Evolutionary conservation across 2,329 filamentous ascomycete species (phyloP), one percentile per base, ranked within the genome.

Genomic region (Cercospora zeina): DNA sequence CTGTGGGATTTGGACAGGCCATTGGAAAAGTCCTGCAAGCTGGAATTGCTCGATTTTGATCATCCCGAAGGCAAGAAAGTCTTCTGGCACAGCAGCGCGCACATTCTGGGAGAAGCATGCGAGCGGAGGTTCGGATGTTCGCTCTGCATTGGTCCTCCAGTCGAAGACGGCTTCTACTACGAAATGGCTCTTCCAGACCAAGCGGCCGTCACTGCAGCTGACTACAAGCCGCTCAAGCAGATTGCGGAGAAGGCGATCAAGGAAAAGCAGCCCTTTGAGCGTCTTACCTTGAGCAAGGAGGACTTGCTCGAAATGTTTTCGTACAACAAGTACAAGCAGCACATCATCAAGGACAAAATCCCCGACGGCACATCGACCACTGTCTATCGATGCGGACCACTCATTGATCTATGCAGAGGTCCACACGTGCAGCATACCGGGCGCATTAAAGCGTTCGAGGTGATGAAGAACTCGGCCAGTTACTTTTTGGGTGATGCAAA

Each of bases 271-370:
- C 88, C 88, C 56, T 97, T 97, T 75, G 90, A 97, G 81, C 87
- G 95, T 63, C 81, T 97, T 53, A 89, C 89, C 67, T 85, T 97
- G 73, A 89, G 89, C 68, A 97, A 97, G 79, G 89, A 93, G 59
- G 88, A 97, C 69, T 83, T 97, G 55, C 85, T 95, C 57, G 91
- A 96, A 76, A 96, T 97, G 90, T 97, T 97, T 82, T 86, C 87
- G 71, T 96, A 96, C 83, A 97, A 96, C 84, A 95, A 95, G 77
- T 97, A 96, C 83, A 97, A 99, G 85, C 87, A 96, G 76, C 90
- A 97, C 77, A 96, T 97, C 77, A 97, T 99, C 80, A 89, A 91
- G 71, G 89, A 92, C 81, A 92, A 96, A 78, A 90, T 97, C 64
- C 82, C 88, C 39, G 91, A 96, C 70, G 92, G 91, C 70, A 93